Conservation (phyloP, 371 early-diverging fungal genomes). For the Cladochytrium tenue region DNA sequence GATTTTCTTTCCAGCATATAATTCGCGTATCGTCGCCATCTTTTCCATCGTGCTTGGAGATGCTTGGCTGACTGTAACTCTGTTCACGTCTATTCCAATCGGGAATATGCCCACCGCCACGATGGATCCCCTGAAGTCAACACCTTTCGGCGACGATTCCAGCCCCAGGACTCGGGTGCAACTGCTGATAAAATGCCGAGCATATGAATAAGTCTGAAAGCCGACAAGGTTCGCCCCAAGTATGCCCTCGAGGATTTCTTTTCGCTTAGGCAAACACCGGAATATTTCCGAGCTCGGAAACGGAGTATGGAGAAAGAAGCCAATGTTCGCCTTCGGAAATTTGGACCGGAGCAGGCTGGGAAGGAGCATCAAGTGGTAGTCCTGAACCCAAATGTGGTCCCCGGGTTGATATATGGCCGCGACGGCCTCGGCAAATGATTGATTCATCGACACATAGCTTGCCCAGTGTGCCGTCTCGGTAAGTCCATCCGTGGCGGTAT, state of each 20-base stretch:
- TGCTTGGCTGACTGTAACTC: conserved; percentile 72
- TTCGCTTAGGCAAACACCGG: conserved; percentile 86
- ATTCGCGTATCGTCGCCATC: no score
- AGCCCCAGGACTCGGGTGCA: conserved; percentile 93
- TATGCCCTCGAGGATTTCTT: conserved; percentile 90
- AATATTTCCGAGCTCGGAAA: conserved; percentile 97
- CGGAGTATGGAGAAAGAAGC: conserved; percentile 98
- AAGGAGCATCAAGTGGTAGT: conserved; percentile 91
- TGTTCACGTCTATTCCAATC: conserved; percentile 98
- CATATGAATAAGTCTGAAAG: conserved; percentile 99
- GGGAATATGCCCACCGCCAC: conserved; percentile 97
- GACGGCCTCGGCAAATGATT: conserved; percentile 82
- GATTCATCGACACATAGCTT: conserved; percentile 88
- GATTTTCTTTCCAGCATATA: conserved; percentile 86
- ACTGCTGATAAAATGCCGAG: conserved; percentile 95
- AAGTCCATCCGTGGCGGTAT: conserved; percentile 91
- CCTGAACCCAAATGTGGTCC: conserved; percentile 97
- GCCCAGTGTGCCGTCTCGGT: conserved; percentile 84
- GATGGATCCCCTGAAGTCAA: conserved; percentile 83
- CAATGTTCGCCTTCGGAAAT: conserved; percentile 80
- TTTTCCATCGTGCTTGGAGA: conserved; percentile 76
- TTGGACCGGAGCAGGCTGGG: neutral
- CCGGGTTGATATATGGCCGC: conserved; percentile 74
- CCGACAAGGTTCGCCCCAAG: conserved; percentile 90
- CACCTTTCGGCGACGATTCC: conserved; percentile 87